Conservation (phyloP, 2,329 filamentous ascomycete genomes). For the Colletotrichum trifolii region DNA sequence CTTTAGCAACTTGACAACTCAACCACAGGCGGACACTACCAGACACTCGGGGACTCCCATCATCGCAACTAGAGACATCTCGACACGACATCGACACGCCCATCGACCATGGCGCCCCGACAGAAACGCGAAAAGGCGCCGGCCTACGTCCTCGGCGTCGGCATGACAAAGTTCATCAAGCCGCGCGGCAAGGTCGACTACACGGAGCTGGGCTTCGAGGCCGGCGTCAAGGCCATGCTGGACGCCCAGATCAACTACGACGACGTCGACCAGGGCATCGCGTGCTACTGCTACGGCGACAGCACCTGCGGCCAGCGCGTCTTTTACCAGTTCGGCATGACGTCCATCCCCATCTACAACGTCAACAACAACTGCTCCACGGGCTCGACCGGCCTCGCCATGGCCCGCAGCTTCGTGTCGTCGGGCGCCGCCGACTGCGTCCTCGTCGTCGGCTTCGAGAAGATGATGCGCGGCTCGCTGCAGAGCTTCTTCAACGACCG, state of each 20-base stretch:
- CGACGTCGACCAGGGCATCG: constrained; percentile 92
- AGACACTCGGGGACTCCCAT: background rate
- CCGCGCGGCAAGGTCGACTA: constrained; percentile 94
- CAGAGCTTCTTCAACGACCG: constrained; percentile 88
- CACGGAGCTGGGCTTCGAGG: constrained; percentile 93
- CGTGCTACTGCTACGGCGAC: constrained; percentile 99
- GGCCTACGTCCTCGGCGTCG: constrained; percentile 92
- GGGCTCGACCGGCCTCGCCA: constrained; percentile 88
- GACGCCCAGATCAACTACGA: constrained; percentile 95
- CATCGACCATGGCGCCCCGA: constrained; percentile 58
- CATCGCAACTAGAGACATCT: background rate
- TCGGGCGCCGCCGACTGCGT: constrained; percentile 88
- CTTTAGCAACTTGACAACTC: background rate
- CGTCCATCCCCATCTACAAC: constrained; percentile 94
- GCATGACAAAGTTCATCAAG: constrained; percentile 99
- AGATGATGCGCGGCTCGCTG: constrained; percentile 94
- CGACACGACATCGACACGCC: background rate
- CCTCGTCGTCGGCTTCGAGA: constrained; percentile 94
- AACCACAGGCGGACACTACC: background rate
- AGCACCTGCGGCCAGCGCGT: constrained; percentile 94
- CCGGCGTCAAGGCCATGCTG: constrained; percentile 86
- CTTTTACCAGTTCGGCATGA: constrained; percentile 99
- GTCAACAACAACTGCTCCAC: constrained; percentile 99
- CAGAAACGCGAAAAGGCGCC: constrained; percentile 59
- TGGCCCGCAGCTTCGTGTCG: constrained; percentile 83